Conservation (phyloP, 2,329 filamentous ascomycete species). For the Mycosphaerella arachidis region DNA sequence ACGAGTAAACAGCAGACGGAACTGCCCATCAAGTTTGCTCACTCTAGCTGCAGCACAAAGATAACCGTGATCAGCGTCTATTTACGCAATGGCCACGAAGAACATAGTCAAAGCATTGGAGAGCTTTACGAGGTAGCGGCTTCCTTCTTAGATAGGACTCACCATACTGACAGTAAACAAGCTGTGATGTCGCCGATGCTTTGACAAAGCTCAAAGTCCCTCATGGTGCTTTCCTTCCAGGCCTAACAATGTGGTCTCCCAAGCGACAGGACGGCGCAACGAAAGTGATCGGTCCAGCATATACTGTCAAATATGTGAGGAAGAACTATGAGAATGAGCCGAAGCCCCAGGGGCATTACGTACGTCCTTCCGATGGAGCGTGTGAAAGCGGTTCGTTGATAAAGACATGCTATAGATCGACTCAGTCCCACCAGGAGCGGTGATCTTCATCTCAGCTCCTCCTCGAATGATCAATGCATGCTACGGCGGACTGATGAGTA, state of each 20-base stretch:
- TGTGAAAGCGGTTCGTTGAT: background rate
- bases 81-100: background rate
- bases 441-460: slow-evolving; percentile 51
- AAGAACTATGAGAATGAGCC: slow-evolving; percentile 44
- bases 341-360: slow-evolving; percentile 44
- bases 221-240: slow-evolving; percentile 52
- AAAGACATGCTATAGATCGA: slow-evolving; percentile 42
- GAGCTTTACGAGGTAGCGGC: slow-evolving; percentile 22
- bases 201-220: slow-evolving; percentile 45
- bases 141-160: background rate
- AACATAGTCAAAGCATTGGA: slow-evolving; percentile 23
- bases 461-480: slow-evolving; percentile 46
- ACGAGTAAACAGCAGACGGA: too few relatives aligned
- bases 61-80: too few relatives aligned
- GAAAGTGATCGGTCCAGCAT: slow-evolving; percentile 53
- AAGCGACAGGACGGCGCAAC: slow-evolving; percentile 47
- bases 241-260: slow-evolving; percentile 54
- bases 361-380: slow-evolving; percentile 21
- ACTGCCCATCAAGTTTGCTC: too few relatives aligned
- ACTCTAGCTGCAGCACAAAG: too few relatives aligned
- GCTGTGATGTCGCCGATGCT: slow-evolving; percentile 51
- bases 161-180: slow-evolving; percentile 21
- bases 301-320: slow-evolving; percentile 51
- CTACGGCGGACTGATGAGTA: slow-evolving; percentile 53
- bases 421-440: slow-evolving; percentile 43